Evolutionary conservation across 2,329 filamentous ascomycete species (phyloP), one percentile per base, ranked within the genome.

Genomic region (Alternaria dauci): DNA sequence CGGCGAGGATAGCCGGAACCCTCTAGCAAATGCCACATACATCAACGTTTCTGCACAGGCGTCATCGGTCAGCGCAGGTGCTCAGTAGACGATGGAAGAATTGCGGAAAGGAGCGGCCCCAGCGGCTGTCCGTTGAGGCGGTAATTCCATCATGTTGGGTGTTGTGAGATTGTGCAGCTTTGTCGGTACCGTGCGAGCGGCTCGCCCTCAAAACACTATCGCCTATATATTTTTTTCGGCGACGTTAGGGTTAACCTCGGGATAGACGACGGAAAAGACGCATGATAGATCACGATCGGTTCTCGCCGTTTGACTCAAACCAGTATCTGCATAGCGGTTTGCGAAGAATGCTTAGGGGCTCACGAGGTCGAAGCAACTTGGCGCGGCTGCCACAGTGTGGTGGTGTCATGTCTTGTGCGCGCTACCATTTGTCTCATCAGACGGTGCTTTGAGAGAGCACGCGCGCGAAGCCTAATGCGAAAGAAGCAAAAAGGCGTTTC

Each of bases 281-380:
- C 55, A 50, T 46, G 26, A 30, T 41, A n/a, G 55, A 68, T 66
- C 50, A 36, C 52, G 58, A 68, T 58, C 56, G 38, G 38, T 50
- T 30, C 3, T 25, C 41, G 39, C 5, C 34, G 28, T 42, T 32
- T 32, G 25, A 32, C 56, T 39, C 9, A 36, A 23, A 12, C 26
- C 38, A 52, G 52, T 23, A 51, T 52, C 38, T 20, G 23, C 41
- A 43, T 18, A 7, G 30, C 28, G 23, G 23, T 38, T 26, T 48
- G 11, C 18, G 46, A 48, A 36, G 46, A 48, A 48, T n/a, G 46
- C 18, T 54, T 39, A 12, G 34, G 36, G n/a, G 34, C 23, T 52
- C 34, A 39, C 47, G 51, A 44, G 44, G 39, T 38, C 52, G 26
- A 56, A 38, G 34, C 26, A 20, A 36, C 36, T 26, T 51, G 58